Conservation (phyloP, 768 basidiomycete genomes). For the Pisolithus tinctorius region DNA sequence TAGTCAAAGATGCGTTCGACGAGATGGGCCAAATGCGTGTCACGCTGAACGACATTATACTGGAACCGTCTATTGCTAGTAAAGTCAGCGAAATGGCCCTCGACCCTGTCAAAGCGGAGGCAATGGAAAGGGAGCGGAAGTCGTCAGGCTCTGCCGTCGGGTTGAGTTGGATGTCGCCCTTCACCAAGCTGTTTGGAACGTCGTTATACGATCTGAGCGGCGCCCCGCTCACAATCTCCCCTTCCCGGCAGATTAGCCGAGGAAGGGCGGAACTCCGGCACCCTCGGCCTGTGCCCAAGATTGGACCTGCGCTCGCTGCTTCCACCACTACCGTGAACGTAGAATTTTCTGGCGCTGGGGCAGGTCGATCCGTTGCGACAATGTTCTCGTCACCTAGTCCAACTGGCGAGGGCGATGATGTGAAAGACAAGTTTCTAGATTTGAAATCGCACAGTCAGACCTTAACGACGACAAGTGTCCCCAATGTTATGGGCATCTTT, state of each 20-base stretch:
- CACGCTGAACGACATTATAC: slow-evolving; percentile 80
- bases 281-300: slow-evolving; percentile 68
- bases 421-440: slow-evolving; percentile 5
- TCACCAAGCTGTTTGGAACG: slow-evolving; percentile 71
- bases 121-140: slow-evolving; percentile 27
- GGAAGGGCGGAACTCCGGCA: slow-evolving; percentile 16
- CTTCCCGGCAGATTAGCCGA: slow-evolving; percentile 20
- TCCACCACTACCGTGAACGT: slow-evolving; percentile 93
- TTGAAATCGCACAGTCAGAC: slow-evolving; percentile 4
- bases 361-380: slow-evolving; percentile 48
- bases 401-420: slow-evolving; percentile 9
- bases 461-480: slow-evolving; percentile 13
- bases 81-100: slow-evolving; percentile 68
- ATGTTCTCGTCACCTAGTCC: slow-evolving; percentile 27
- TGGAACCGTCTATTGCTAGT: slow-evolving; percentile 74
- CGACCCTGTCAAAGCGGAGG: slow-evolving; percentile 48
- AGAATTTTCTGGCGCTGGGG: slow-evolving; percentile 78
- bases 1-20: slow-evolving; percentile 77
- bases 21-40: slow-evolving; percentile 80
- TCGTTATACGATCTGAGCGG: slow-evolving; percentile 18
- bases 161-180: slow-evolving; percentile 76
- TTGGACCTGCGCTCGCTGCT: slow-evolving; percentile 78
- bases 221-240: slow-evolving; percentile 12
- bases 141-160: slow-evolving; percentile 28
- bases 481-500: slow-evolving; percentile 78